Evolutionary conservation across 1,284 basidiomycete genomes (phyloP).

Genomic region (Gastroboletus turbinatus): DNA sequence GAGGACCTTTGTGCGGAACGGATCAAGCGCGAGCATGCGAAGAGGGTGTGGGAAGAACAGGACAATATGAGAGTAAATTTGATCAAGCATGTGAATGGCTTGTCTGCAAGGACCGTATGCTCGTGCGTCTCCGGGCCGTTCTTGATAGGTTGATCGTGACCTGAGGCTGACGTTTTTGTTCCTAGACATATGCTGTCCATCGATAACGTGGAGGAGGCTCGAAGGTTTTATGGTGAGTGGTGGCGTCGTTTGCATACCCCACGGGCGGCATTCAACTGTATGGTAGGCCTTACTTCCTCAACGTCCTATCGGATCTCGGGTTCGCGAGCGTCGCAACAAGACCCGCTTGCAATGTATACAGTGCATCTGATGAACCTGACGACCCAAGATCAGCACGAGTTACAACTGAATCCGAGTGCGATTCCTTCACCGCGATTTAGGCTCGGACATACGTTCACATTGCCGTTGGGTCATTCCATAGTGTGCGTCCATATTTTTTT

Average conservation of each 20-base stretch:
- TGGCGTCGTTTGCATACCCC: background rate
- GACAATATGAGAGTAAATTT: slow-evolving; percentile 18
- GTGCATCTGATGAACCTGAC: slow-evolving; percentile 42
- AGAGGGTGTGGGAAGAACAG: slow-evolving; percentile 15
- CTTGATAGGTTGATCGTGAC: background rate
- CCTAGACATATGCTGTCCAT: slow-evolving; percentile 22
- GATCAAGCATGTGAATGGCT: slow-evolving; percentile 27
- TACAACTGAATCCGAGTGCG: slow-evolving; percentile 39
- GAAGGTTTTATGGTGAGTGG: slow-evolving; percentile 3
- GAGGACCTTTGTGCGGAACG: background rate
- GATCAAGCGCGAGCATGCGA: slow-evolving; percentile 3
- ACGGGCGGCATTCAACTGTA: background rate
- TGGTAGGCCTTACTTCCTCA: background rate
- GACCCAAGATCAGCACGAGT: slow-evolving; percentile 40
- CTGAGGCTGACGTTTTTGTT: background rate
- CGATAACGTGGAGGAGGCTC: background rate
- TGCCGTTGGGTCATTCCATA: slow-evolving; percentile 37
- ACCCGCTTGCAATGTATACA: slow-evolving; percentile 34
- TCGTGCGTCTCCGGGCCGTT: slow-evolving; percentile 16
- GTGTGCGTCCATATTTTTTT: slow-evolving; percentile 31
- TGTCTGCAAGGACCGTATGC: slow-evolving; percentile 1
- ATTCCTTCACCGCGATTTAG: slow-evolving; percentile 39
- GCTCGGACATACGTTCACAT: slow-evolving; percentile 32
- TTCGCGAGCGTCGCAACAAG: slow-evolving; percentile 14
- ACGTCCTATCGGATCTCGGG: slow-evolving; percentile 19